Base-by-base conservation (phyloP, 2,329 filamentous ascomycete species). In the Triangularia setosa region DNA sequence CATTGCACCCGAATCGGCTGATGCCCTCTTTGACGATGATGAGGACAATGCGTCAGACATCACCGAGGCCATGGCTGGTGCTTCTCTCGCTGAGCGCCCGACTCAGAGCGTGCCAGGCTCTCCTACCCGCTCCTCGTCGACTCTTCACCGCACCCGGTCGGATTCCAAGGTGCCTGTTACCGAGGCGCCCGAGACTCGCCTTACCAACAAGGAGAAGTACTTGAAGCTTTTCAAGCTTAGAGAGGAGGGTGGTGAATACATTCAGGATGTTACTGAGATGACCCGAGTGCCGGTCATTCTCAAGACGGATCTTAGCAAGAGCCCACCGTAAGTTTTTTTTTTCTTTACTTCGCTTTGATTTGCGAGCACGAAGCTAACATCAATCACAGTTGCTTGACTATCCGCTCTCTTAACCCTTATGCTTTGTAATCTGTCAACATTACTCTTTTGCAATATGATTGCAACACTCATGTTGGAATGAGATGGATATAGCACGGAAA, bases 221-320 rank as follows among this genome's bases (percentile, higher is more conserved):
- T 79, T 97, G 68, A 92, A 89, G 75, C 82, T 95, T 69, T 98
- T 98, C 82, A 88, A 89, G 71, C 83, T 99, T 71, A 86, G 95
- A 60, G 94, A 99, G 77, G 91, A 96, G 79, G 90, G 91, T 71
- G 94, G 94, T 69, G 91, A 98, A 72, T 96, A 96, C 81, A 97
- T 99, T 74, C 95, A 99, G 80, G 95, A 99, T 77, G 93, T 99
- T 70, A 93, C 89, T 64, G 95, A 99, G 83, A 97, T 99, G 93
- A 94, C 92, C 53, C 86, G 94, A 71, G 91, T 99, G 67, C 95
- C 95, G n/a, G 91, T 99, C 70, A 96, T 99, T 76, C 81, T 99
- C 74, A 98, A 97, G 88, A 98, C 95, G 69, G 95, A 99, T 80
- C 86, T 99, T 73, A 92, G 85, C 80, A 99, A 99, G 91, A 98